Percentiles rank a stretch among this genome's conserved stretches.
Conservation (phyloP, 805 yeast genomes). For the Ogataea trehalophila region DNA sequence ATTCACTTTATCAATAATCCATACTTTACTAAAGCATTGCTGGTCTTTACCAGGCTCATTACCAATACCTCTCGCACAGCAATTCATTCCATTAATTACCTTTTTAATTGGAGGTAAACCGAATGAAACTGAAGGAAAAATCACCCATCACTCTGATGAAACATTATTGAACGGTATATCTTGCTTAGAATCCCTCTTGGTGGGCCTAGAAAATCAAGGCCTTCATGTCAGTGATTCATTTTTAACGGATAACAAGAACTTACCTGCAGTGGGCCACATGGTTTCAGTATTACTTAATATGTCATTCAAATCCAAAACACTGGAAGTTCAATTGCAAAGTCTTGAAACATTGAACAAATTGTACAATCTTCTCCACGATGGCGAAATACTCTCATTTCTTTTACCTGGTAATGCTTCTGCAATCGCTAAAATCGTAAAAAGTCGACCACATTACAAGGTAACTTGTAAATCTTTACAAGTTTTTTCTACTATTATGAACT, state of each 20-base stretch:
- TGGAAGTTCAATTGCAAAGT: slow-evolving; percentile 29
- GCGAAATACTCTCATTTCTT: slow-evolving; percentile 44
- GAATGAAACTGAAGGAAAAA: slow-evolving; percentile 25
- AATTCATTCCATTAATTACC: slow-evolving; percentile 43
- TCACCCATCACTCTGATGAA: slow-evolving; percentile 30
- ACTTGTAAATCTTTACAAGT: slow-evolving; percentile 28
- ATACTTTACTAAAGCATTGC: slow-evolving; percentile 38
- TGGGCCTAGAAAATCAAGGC: slow-evolving; percentile 30
- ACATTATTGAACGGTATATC: slow-evolving; percentile 33
- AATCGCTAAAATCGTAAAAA: slow-evolving; percentile 34
- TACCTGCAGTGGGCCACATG: slow-evolving; percentile 45
- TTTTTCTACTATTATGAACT: slow-evolving; percentile 26
- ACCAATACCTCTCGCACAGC: slow-evolving; percentile 35
- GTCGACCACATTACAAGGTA: slow-evolving; percentile 35
- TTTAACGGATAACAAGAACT: slow-evolving; percentile 28
- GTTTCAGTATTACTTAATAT: slow-evolving; percentile 40
- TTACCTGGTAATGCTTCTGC: slow-evolving; percentile 49
- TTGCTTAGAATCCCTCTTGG: slow-evolving; percentile 28
- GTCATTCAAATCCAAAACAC: slow-evolving; percentile 22
- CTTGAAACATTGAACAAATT: slow-evolving; percentile 32
- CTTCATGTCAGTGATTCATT: slow-evolving; percentile 19
- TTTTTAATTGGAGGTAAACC: slow-evolving; percentile 45
- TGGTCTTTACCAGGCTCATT: slow-evolving; percentile 41
- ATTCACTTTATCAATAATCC: slow-evolving; percentile 39
- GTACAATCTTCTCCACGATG: slow-evolving; percentile 36